These are phyloP conservation scores for Plasmopara viticola DNA, from an alignment of 352 stramenopile species.

Conservation along the genomic window DNA sequence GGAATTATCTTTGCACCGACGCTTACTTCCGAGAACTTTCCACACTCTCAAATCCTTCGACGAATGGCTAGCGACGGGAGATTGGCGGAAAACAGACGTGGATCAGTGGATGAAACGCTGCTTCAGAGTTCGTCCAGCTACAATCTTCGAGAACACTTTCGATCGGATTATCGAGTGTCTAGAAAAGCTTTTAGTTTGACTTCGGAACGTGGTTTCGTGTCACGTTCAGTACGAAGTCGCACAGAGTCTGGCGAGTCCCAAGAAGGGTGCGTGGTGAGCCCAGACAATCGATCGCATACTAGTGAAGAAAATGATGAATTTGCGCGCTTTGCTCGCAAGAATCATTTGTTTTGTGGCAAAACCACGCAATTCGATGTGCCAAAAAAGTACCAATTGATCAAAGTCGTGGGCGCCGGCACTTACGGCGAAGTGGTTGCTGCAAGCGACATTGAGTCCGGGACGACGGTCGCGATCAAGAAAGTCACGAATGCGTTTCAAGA, in stretches of 20 bases:
- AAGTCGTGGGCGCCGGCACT: constrained; percentile 69
- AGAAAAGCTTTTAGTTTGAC: constrained; percentile 22
- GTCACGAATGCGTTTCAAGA: constrained; percentile 81
- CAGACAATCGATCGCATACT: background rate
- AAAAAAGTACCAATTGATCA: constrained; percentile 77
- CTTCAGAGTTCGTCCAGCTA: constrained; percentile 53
- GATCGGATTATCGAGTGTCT: constrained; percentile 30
- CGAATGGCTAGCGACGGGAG: constrained; percentile 32
- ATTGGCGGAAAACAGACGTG: constrained; percentile 19
- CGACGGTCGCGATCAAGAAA: constrained; percentile 94
- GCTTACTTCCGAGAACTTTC: constrained; percentile 44
- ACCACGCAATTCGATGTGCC: constrained; percentile 68
- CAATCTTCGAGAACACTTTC: constrained; percentile 49
- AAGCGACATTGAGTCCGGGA: constrained; percentile 67
- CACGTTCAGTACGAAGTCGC: constrained; percentile 19
- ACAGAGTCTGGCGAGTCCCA: no score
- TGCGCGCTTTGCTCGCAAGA: constrained; percentile 38
- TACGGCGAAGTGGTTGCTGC: constrained; percentile 80
- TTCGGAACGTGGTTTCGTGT: constrained; percentile 20
- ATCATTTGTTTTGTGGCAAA: constrained; percentile 63
- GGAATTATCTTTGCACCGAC: constrained; percentile 74
- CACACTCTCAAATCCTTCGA: constrained; percentile 39
- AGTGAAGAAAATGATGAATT: constrained; percentile 30
- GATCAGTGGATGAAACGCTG: constrained; percentile 40
- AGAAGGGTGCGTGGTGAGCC: no score